phyloP scores from a whole-genome alignment of 768 basidiomycete species.

The Obba rivulosa region DNA sequence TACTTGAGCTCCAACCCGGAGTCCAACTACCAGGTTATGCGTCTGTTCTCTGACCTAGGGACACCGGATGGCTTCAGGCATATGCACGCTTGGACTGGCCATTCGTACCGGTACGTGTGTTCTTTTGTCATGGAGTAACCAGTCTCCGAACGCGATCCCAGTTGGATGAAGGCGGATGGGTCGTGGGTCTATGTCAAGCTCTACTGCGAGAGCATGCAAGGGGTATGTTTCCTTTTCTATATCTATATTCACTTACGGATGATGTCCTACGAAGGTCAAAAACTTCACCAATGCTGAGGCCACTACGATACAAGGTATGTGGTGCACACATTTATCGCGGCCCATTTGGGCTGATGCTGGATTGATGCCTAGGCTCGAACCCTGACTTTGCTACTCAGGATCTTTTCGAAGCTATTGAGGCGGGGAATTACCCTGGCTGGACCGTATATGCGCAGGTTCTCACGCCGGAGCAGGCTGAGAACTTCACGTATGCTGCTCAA shows the following conservation, averaged over 20 bases:
- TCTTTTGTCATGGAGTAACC: background rate
- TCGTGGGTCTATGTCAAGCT: constrained; percentile 52
- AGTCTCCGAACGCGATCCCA: constrained; percentile 1
- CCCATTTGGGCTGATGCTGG: background rate
- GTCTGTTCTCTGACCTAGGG: constrained; percentile 50
- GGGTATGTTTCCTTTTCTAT: constrained; percentile 5
- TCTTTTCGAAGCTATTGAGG: constrained; percentile 50
- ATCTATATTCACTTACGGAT: background rate
- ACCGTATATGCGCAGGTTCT: constrained; percentile 53
- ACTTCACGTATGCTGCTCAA: constrained; percentile 29
- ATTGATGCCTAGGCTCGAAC: constrained; percentile 17
- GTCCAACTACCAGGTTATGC: constrained; percentile 42
- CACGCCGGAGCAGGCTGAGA: constrained; percentile 46
- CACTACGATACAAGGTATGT: constrained; percentile 30
- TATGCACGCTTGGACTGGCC: constrained; percentile 48
- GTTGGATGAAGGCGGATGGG: constrained; percentile 39
- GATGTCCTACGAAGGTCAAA: constrained; percentile 34
- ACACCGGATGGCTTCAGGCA: constrained; percentile 46
- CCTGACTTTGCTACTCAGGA: constrained; percentile 53
- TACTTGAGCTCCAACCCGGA: constrained; percentile 44
- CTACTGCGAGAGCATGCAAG: constrained; percentile 23
- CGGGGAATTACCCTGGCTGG: constrained; percentile 49
- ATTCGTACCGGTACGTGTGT: constrained; percentile 35
- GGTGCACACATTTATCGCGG: background rate
- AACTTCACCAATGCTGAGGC: constrained; percentile 34